Evolutionary conservation across 768 basidiomycete species (phyloP).

Genomic region (Lactarius pseudohatsudake): DNA sequence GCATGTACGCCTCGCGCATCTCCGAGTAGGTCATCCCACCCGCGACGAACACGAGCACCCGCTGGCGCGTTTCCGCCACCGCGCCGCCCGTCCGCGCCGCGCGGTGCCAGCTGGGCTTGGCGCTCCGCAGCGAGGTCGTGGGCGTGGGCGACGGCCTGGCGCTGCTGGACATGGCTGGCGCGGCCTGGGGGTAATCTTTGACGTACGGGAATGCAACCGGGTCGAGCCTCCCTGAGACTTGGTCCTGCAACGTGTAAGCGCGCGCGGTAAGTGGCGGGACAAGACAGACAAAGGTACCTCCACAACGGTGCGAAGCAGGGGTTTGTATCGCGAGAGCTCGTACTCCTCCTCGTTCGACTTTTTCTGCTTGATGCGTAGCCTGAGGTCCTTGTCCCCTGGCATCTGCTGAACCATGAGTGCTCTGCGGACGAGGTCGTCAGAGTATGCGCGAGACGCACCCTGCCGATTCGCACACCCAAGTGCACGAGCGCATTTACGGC

Average conservation of each 20-base stretch:
- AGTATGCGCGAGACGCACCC: constrained; percentile 53
- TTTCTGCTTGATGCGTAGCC: constrained; percentile 82
- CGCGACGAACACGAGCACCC: constrained; percentile 86
- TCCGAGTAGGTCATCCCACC: constrained; percentile 98
- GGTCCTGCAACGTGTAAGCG: constrained; percentile 57
- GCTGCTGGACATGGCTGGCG: constrained; percentile 49
- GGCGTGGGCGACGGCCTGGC: constrained; percentile 44
- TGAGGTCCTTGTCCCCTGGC: constrained; percentile 72
- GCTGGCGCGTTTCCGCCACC: constrained; percentile 56
- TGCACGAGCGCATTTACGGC: constrained; percentile 84
- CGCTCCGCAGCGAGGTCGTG: constrained; percentile 79
- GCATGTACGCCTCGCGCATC: constrained; percentile 81
- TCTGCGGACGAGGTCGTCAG: neutral
- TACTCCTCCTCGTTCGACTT: constrained; percentile 84
- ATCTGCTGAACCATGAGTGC: neutral
- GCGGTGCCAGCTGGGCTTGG: constrained; percentile 88
- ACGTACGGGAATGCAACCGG: constrained; percentile 84
- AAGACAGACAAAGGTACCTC: constrained; percentile 54
- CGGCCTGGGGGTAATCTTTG: constrained; percentile 66
- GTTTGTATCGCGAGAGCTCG: constrained; percentile 92
- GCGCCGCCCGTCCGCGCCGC: constrained; percentile 53
- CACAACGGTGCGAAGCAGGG: constrained; percentile 73
- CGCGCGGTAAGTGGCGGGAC: neutral
- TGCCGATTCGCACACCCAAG: constrained; percentile 79
- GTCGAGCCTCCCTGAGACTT: constrained; percentile 76